Base-by-base conservation (phyloP, 1,284 basidiomycete species). In the Bondarzewia mesenterica region DNA sequence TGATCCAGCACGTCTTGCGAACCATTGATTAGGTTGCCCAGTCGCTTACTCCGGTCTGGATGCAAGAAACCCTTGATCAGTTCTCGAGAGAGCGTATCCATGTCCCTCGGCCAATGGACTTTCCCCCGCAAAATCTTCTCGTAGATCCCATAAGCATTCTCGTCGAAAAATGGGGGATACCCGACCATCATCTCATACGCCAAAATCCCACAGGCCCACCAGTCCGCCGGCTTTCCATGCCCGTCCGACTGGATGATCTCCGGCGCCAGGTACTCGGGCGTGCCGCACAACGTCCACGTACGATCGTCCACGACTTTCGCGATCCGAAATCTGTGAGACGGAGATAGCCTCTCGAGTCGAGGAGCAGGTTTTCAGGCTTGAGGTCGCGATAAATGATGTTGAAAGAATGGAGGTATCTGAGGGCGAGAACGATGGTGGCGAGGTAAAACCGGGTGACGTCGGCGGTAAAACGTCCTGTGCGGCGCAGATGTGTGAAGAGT, bases 381-480 rank as follows among this genome's bases (percentile, higher is more conserved):
- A 99, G 78, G 68, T 99, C 95, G 39, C 95, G 91, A 69, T 99
- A 99, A 62, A 99, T 93, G 69, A 99, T 96, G 70, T 98, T 94
- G 69, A 95, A 90, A 6, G 92, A 94, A 66, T 99, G 96, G 7
- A 99, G 77, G 63, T 97, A 97, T 72, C 92, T 92, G 54, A 99
- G 78, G 7, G 94, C 95, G 47, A 99, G 80, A 45, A 95, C 87
- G 56, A 99, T 96, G 52, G 94, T 96, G 32, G 94, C 94, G 37
- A 97, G 87, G 67, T 98, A 99, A 68, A 99, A 99, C 54, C 96
- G 93, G 46, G 96, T 97, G 47, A 99, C 95, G 52, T 96, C 93
- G 48, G 95, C 92, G 8, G 93, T 94, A 70, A 99, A 99, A 42
- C 91, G 85, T 65, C 93, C 88, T 26, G 89, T 91, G 53, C 92